Percentiles rank a stretch among this genome's conserved stretches.
Evolutionary conservation across 108 stramenopile genomes (phyloP).

Genomic region (Nannochloropsis gaditana): DNA sequence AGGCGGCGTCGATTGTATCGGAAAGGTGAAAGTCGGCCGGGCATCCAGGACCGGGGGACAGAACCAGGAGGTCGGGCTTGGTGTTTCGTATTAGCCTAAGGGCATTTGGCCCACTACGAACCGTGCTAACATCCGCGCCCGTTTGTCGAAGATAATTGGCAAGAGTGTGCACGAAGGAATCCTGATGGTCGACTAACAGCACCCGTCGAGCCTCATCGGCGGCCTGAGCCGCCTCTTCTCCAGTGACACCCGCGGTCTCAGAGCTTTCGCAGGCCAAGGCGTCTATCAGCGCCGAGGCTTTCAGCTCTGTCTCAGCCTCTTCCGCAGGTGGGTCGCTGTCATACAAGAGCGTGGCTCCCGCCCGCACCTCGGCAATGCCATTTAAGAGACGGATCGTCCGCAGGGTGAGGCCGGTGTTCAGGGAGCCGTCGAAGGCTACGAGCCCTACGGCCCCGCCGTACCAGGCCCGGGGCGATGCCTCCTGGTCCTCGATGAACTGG

Average conservation of each 20-base stretch:
- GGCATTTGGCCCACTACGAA: slow-evolving; percentile 65
- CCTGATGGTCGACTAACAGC: slow-evolving; percentile 91
- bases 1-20: slow-evolving; percentile 63
- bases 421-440: slow-evolving; percentile 89
- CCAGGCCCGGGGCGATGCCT: slow-evolving; percentile 86
- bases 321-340: slow-evolving; percentile 84
- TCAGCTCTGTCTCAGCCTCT: slow-evolving; percentile 93
- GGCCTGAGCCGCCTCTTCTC: slow-evolving; percentile 35
- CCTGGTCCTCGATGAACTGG: slow-evolving; percentile 90
- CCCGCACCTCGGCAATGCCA: slow-evolving; percentile 80
- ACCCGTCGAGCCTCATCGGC: slow-evolving; percentile 73
- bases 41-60: slow-evolving; percentile 95
- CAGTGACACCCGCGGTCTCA: slow-evolving; percentile 39
- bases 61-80: slow-evolving; percentile 60
- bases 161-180: slow-evolving; percentile 96
- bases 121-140: slow-evolving; percentile 79
- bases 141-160: slow-evolving; percentile 96
- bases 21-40: slow-evolving; percentile 84
- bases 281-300: slow-evolving; percentile 93
- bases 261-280: slow-evolving; percentile 58
- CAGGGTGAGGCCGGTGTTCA: slow-evolving; percentile 93
- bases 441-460: slow-evolving; percentile 96
- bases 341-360: slow-evolving; percentile 89
- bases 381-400: slow-evolving; percentile 85
- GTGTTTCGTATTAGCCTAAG: slow-evolving; percentile 18